phyloP scores from a whole-genome alignment of 108 stramenopile genomes.

The Cylindrotheca fusiformis region DNA sequence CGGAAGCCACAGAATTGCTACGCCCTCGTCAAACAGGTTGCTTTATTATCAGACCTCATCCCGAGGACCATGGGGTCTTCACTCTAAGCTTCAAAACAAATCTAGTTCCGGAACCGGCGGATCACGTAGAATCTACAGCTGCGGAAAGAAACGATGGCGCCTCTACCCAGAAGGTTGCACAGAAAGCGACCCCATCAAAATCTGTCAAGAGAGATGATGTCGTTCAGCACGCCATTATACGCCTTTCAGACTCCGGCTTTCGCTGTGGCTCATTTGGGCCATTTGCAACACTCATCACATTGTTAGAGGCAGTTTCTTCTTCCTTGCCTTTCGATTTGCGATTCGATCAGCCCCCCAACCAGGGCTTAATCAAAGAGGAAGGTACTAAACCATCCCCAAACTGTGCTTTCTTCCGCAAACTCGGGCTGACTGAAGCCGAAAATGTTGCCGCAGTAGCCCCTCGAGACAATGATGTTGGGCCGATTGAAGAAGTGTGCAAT shows the following conservation, averaged over 20 bases:
- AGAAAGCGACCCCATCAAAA: slow-evolving; percentile 16
- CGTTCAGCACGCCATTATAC: slow-evolving; percentile 87
- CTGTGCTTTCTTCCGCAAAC: slow-evolving; percentile 65
- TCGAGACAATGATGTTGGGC: neutral
- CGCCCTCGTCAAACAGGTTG: slow-evolving; percentile 55
- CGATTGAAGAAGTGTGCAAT: neutral
- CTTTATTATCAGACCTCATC: slow-evolving; percentile 85
- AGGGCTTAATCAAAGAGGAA: slow-evolving; percentile 76
- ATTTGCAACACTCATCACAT: slow-evolving; percentile 67
- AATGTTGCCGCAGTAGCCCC: neutral
- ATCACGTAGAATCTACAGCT: neutral
- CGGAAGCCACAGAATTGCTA: slow-evolving; percentile 83
- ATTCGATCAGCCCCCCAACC: slow-evolving; percentile 73
- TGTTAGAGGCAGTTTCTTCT: slow-evolving; percentile 79
- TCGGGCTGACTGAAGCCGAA: slow-evolving; percentile 40
- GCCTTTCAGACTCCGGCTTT: slow-evolving; percentile 84
- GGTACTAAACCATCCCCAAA: slow-evolving; percentile 76
- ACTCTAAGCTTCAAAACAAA: slow-evolving; percentile 88
- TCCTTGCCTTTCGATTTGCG: slow-evolving; percentile 80
- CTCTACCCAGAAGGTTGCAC: slow-evolving; percentile 10
- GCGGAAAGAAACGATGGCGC: slow-evolving; percentile 6
- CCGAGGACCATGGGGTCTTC: slow-evolving; percentile 82
- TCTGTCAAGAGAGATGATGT: slow-evolving; percentile 68
- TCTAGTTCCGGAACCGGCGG: slow-evolving; percentile 39
- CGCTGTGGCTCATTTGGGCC: slow-evolving; percentile 90